These are phyloP conservation scores for Colletotrichum tabaci DNA, from an alignment of 2,329 filamentous ascomycete genomes.

Conservation along the genomic window DNA sequence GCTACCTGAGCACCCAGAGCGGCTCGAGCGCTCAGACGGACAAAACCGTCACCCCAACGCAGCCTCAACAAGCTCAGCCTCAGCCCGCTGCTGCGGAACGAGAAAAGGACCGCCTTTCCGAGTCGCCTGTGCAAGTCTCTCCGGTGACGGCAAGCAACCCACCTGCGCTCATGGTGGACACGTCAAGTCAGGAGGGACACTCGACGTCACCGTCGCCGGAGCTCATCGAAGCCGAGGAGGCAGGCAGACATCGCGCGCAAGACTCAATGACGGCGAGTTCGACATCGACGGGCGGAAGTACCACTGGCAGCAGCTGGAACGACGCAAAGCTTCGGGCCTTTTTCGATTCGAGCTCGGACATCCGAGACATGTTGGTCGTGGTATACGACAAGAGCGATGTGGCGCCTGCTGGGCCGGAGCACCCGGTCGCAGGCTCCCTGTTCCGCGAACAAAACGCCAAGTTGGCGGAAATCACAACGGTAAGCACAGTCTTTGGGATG, in stretches of 20 bases:
- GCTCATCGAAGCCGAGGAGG: conserved; percentile 64
- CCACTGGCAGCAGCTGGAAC: conserved; percentile 81
- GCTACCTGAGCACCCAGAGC: conserved; percentile 53
- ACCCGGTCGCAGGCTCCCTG: conserved; percentile 84
- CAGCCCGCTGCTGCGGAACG: conserved; percentile 19
- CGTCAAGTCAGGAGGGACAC: conserved; percentile 77
- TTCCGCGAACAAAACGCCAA: conserved; percentile 91
- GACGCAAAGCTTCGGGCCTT: conserved; percentile 89
- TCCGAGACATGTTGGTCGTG: conserved; percentile 90
- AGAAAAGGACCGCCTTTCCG: conserved; percentile 66
- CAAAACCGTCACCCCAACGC: conserved; percentile 48
- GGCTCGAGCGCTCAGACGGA: conserved; percentile 52
- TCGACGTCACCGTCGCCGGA: conserved; percentile 78
- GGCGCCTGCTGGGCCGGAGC: conserved; percentile 83
- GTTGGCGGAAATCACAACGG: conserved; percentile 86
- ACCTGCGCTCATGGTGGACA: conserved; percentile 79
- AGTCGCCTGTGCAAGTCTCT: conserved; percentile 79
- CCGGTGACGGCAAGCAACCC: conserved; percentile 68
- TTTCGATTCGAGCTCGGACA: conserved; percentile 90
- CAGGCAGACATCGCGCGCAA: conserved; percentile 56
- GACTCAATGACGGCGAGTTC: conserved; percentile 66
- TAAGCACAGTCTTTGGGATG: conserved; percentile 56
- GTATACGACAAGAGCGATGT: conserved; percentile 94
- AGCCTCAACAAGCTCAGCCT: conserved; percentile 24
- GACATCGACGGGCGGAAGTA: conserved; percentile 59